Percentiles rank a stretch among this genome's conserved stretches.
These are phyloP conservation scores for Mortierella sp. DNA, from an alignment of 371 early-diverging fungal species.

Conservation along the genomic window DNA sequence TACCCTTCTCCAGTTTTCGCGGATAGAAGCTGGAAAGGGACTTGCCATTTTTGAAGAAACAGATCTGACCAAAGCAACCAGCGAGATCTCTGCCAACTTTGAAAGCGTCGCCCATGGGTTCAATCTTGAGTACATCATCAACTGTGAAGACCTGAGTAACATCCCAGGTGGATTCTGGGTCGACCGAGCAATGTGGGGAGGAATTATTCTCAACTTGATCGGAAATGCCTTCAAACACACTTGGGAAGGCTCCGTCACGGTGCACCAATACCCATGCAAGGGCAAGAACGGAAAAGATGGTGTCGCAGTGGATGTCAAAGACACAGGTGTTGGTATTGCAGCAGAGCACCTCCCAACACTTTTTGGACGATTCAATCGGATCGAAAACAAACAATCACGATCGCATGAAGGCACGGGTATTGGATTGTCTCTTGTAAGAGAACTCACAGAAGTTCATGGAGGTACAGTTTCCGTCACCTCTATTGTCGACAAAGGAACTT, in stretches of 20 bases:
- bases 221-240: constrained; percentile 58
- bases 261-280: constrained; percentile 36
- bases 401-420: constrained; percentile 60
- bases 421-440: constrained; percentile 56
- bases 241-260: constrained; percentile 49
- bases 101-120: constrained; percentile 53
- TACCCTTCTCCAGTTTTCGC: constrained; percentile 55
- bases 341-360: constrained; percentile 40
- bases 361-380: constrained; percentile 57
- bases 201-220: constrained; percentile 58
- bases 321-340: constrained; percentile 58
- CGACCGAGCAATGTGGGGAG: constrained; percentile 59
- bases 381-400: constrained; percentile 53
- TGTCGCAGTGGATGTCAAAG: constrained; percentile 47
- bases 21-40: constrained; percentile 58
- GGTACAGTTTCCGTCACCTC: constrained; percentile 53
- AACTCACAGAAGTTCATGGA: constrained; percentile 56
- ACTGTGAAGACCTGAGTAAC: constrained; percentile 26
- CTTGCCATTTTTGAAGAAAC: constrained; percentile 55
- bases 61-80: constrained; percentile 52
- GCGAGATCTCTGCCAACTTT: constrained; percentile 55
- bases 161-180: constrained; percentile 48
- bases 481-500: constrained; percentile 49
- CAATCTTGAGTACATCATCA: constrained; percentile 33
- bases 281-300: constrained; percentile 35